Evolutionary conservation across 1,284 basidiomycete genomes (phyloP).

Genomic region (Exsudoporus floridanus): DNA sequence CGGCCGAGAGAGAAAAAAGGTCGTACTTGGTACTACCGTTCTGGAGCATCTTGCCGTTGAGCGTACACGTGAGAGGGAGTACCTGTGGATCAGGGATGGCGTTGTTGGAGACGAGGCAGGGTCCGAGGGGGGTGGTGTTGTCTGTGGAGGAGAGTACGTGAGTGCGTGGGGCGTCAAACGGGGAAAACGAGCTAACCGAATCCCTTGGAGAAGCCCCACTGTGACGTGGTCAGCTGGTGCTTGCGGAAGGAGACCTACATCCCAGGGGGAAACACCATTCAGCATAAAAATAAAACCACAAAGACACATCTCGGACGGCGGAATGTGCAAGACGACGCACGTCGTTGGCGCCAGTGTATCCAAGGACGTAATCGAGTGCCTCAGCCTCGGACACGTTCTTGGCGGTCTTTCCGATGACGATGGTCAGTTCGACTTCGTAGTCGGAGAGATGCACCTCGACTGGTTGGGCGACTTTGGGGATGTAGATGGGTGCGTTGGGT

Average conservation of each 20-base stretch:
- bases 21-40: slow-evolving; percentile 70
- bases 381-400: slow-evolving; percentile 75
- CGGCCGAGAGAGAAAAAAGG: slow-evolving; percentile 1
- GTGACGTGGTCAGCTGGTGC: slow-evolving; percentile 71
- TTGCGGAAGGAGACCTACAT: slow-evolving; percentile 73
- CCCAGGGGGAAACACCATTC: neutral
- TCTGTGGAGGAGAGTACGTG: slow-evolving; percentile 40
- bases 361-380: slow-evolving; percentile 80
- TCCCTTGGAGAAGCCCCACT: slow-evolving; percentile 85
- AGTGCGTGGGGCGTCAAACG: neutral
- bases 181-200: slow-evolving; percentile 49
- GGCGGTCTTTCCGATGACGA: slow-evolving; percentile 80
- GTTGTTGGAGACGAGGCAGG: slow-evolving; percentile 67
- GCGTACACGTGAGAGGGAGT: slow-evolving; percentile 59
- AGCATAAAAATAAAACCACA: neutral
- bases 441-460: slow-evolving; percentile 74
- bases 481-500: slow-evolving; percentile 62
- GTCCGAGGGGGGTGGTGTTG: slow-evolving; percentile 75
- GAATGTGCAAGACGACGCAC: slow-evolving; percentile 39
- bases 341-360: slow-evolving; percentile 79
- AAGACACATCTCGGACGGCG: neutral
- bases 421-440: slow-evolving; percentile 86
- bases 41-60: slow-evolving; percentile 73
- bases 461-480: slow-evolving; percentile 71
- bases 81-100: slow-evolving; percentile 70